These are phyloP conservation scores for Xylaria sp. DNA, from an alignment of 2,329 filamentous ascomycete species.

Conservation along the genomic window DNA sequence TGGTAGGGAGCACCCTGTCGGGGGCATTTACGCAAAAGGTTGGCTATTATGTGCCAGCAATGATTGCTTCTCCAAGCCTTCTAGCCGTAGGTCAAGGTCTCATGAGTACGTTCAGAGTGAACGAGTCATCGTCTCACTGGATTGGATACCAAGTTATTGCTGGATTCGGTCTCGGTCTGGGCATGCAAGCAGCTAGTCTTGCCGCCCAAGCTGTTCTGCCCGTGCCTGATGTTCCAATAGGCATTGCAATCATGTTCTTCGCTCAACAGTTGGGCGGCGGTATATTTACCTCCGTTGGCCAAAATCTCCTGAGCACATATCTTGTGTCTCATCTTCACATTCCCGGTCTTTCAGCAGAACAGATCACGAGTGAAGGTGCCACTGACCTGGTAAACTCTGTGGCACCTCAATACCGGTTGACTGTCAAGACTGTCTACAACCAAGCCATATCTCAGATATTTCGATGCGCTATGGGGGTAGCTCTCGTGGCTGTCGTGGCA, in stretches of 20 bases:
- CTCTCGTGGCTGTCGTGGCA: constrained; percentile 61
- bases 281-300: constrained; percentile 59
- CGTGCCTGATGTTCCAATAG: constrained; percentile 57
- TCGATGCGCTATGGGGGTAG: constrained; percentile 65
- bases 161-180: constrained; percentile 68
- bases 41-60: constrained; percentile 70
- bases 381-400: constrained; percentile 65
- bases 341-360: constrained; percentile 50
- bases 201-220: constrained; percentile 60
- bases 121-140: constrained; percentile 63
- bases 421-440: constrained; percentile 68
- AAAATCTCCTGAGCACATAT: constrained; percentile 54
- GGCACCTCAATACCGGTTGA: constrained; percentile 54
- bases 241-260: constrained; percentile 59
- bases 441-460: constrained; percentile 64
- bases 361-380: constrained; percentile 53
- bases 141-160: constrained; percentile 69
- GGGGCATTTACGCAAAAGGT: constrained; percentile 62
- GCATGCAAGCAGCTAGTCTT: constrained; percentile 68
- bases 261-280: constrained; percentile 60
- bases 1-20: constrained; percentile 61
- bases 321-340: constrained; percentile 49
- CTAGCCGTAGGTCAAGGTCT: constrained; percentile 66
- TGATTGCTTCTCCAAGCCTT: constrained; percentile 63
- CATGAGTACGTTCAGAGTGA: constrained; percentile 64